Base-by-base conservation (phyloP, 805 yeast species). In the Scheffersomyces amazonensis region DNA sequence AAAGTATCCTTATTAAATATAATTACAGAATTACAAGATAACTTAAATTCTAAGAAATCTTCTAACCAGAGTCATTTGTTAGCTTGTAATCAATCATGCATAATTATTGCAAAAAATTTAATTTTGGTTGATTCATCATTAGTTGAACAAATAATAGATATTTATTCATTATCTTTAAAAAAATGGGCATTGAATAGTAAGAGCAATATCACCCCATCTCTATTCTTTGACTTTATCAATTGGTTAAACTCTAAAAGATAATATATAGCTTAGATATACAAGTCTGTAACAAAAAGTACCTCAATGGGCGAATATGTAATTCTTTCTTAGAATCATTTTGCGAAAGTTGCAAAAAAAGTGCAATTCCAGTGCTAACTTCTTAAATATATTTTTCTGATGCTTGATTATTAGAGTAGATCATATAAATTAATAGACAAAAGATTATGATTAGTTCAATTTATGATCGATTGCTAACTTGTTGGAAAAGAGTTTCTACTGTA, bases 141-240 rank as follows among this genome's bases (percentile, higher is more conserved):
- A 3, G 52, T 78, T 25, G 73, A 69, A 22, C 48, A 54, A 17
- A 65, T 87, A 18, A 64, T 80, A 31, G 80, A 76, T 34, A 45
- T 80, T 10, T 89, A 89, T 59, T 50, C 75, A 4, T 58, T 54
- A 0, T 62, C 83, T 9, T 49, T 87, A 58, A 75, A 78, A 46
- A 49, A 52, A 15, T 89, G 96, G 96, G 72, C 80, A 31, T 49
- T 48, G 16, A 60, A 69, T 43, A 53, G 65, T 13, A 60, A 64
- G 34, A 67, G 76, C 47, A 77, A 74, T 47, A 58, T 76, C 16
- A 72, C 73, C 16, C 67, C 83, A 7, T 65, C 75, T 10, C 55
- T 86, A 52, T 88, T 85, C 55, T 73, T 80, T 47, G 96, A 89
- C 50, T 78, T 87, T 44, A 74, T 85, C 53, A 88, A 88, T 62